A percentile compares a stretch with the other conserved stretches of the same genome.
Evolutionary conservation across 2,329 filamentous ascomycete species (phyloP).

Genomic region (Xylaria sp.): DNA sequence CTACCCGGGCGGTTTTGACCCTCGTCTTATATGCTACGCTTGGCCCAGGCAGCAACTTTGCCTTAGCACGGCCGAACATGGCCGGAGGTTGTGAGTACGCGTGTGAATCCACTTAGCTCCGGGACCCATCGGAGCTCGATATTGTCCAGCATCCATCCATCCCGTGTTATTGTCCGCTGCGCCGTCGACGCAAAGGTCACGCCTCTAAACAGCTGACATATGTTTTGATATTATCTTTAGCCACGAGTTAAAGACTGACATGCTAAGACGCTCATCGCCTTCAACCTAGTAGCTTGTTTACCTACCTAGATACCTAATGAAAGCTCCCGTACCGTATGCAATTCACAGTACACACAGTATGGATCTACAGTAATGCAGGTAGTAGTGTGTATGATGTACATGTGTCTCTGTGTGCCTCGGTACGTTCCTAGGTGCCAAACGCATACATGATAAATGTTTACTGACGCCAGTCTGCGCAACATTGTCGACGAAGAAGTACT

Average conservation of each 20-base stretch:
- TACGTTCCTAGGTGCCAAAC: not conserved
- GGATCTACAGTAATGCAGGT: no score
- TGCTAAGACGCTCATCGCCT: not conserved
- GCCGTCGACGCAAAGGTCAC: not conserved
- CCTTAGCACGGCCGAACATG: conserved; percentile 4
- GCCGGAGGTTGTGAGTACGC: conserved; percentile 20
- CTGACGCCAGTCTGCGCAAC: not conserved
- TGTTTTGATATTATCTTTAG: not conserved
- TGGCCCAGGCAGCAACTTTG: not conserved
- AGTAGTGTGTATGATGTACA: no score
- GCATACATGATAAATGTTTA: not conserved
- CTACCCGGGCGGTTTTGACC: no score
- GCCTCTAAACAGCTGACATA: not conserved
- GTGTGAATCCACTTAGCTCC: conserved; percentile 29
- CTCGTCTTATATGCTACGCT: conserved; percentile 17
- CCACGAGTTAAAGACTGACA: not conserved
- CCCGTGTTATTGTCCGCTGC: not conserved
- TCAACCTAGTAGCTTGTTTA: no score
- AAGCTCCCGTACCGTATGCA: not conserved
- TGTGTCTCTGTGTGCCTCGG: no score
- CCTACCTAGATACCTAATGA: no score
- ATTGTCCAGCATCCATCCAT: not conserved
- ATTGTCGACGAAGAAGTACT: not conserved
- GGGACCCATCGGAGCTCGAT: conserved; percentile 32
- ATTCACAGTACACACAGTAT: not conserved